Conservation (phyloP, 352 stramenopile species). For the Elongisporangium senticosum region DNA sequence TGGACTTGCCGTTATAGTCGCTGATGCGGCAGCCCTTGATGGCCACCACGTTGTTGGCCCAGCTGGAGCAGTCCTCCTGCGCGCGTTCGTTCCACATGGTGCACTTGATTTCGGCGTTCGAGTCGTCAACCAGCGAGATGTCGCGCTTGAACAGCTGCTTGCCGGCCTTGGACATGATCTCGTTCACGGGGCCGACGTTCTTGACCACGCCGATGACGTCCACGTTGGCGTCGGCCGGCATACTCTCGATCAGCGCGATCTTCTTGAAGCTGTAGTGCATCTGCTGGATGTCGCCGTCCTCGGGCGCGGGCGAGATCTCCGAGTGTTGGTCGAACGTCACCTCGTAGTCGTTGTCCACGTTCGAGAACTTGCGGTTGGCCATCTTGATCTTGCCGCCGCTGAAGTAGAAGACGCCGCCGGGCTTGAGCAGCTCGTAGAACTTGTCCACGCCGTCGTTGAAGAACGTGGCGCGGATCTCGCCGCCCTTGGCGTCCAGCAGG, state of each 20-base stretch:
- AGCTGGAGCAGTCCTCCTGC: constrained; percentile 78
- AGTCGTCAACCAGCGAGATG: constrained; percentile 95
- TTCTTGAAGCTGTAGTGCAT: constrained; percentile 93
- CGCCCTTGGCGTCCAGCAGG: constrained; percentile 92
- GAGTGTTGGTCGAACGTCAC: constrained; percentile 96
- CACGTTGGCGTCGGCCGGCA: constrained; percentile 84
- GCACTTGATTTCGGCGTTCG: constrained; percentile 92
- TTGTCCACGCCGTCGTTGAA: constrained; percentile 99
- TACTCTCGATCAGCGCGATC: constrained; percentile 90
- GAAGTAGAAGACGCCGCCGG: constrained; percentile 93
- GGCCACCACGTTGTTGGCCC: constrained; percentile 89
- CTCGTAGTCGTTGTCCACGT: constrained; percentile 96
- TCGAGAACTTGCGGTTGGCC: constrained; percentile 97
- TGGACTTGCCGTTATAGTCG: constrained; percentile 92
- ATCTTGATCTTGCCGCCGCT: constrained; percentile 94
- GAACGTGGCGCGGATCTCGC: constrained; percentile 97
- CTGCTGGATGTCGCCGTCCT: constrained; percentile 88
- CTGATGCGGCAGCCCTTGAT: constrained; percentile 94
- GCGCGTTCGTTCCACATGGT: constrained; percentile 96
- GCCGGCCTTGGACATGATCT: constrained; percentile 93
- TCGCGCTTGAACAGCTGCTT: constrained; percentile 97
- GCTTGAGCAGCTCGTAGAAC: constrained; percentile 91
- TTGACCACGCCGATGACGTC: constrained; percentile 97
- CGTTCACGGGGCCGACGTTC: constrained; percentile 83
- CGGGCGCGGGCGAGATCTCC: constrained; percentile 88